phyloP scores from a whole-genome alignment of 78 protist species.

The Tieghemostelium lacteum region DNA sequence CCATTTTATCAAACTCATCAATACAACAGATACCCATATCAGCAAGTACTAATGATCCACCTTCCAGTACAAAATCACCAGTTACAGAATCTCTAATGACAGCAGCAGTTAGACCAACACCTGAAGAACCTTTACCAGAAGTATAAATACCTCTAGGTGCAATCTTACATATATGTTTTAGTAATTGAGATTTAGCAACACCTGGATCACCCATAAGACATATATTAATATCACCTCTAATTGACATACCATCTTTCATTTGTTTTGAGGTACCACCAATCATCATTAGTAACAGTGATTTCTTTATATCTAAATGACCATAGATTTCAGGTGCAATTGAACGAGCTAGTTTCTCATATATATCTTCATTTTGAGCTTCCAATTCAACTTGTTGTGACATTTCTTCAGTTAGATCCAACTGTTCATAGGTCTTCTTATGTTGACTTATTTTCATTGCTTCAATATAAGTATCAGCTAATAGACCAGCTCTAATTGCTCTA shows the following conservation, averaged over 20 bases:
- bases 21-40: conserved; percentile 99
- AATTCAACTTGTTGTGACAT: background rate
- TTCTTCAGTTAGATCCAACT: conserved; percentile 50
- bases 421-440: conserved; percentile 88
- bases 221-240: conserved; percentile 98
- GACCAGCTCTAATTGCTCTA: conserved; percentile 87
- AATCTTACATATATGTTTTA: conserved; percentile 88
- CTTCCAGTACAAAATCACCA: conserved; percentile 92
- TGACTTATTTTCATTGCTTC: conserved; percentile 83
- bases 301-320: conserved; percentile 98
- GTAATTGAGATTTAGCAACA: conserved; percentile 99
- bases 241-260: conserved; percentile 95
- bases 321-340: conserved; percentile 99
- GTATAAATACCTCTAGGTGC: conserved; percentile 94
- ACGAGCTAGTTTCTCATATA: conserved; percentile 83
- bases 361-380: background rate
- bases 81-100: conserved; percentile 91
- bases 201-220: conserved; percentile 99
- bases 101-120: conserved; percentile 99
- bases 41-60: conserved; percentile 98
- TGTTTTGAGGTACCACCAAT: conserved; percentile 91
- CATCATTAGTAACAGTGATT: conserved; percentile 95
- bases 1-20: conserved; percentile 99
- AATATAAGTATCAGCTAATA: conserved; percentile 92
- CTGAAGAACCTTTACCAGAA: conserved; percentile 98